Base-by-base conservation (phyloP, 225 moss, liverwort and hornwort species). In the Polytrichum commune region DNA sequence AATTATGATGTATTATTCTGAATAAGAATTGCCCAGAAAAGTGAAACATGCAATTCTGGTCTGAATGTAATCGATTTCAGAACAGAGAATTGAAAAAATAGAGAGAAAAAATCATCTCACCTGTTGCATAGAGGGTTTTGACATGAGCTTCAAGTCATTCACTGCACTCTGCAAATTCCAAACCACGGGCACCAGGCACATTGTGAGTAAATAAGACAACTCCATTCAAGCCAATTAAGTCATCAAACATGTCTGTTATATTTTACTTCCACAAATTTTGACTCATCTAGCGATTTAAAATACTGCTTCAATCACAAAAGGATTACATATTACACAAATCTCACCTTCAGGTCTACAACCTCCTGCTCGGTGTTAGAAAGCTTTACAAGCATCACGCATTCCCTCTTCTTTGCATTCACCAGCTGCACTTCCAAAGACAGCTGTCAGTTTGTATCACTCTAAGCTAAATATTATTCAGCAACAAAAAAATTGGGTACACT, bases 101-200 rank as follows among this genome's bases (percentile, higher is more conserved):
- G 2, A 13, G 38, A 13, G 38, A 13, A 9, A 32, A 38, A 64
- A 62, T 29, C 60, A 63, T 56, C 65, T 57, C 70, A 95, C 98
- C 95, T 95, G 98, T 61, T 95, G 86, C 88, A 90, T 91, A 66
- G 92, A 88, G 55, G 98, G 98, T 71, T 89, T 98, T 76, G 89
- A 75, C 90, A 93, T 90, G 53, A 95, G 84, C 86, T 90, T 93
- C 77, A 98, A 82, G 75, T 98, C 95, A 77, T 95, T 91, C 53
- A 93, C 88, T 38, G 91, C 67, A 61, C 88, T 79, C 98, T 98
- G 85, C 82, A 83, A 28, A 72, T 64, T 63, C 54, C 64, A 20
- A 65, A 66, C 67, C 5, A 65, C 57, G 69, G 71, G 13, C 53
- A 60, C 55, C 70, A 68, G 33, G 64, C 18, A 74, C 26, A 19